Evolutionary conservation across 495 filamentous ascomycete species (phyloP).

Genomic region (Trichoderma orchidacearum): DNA sequence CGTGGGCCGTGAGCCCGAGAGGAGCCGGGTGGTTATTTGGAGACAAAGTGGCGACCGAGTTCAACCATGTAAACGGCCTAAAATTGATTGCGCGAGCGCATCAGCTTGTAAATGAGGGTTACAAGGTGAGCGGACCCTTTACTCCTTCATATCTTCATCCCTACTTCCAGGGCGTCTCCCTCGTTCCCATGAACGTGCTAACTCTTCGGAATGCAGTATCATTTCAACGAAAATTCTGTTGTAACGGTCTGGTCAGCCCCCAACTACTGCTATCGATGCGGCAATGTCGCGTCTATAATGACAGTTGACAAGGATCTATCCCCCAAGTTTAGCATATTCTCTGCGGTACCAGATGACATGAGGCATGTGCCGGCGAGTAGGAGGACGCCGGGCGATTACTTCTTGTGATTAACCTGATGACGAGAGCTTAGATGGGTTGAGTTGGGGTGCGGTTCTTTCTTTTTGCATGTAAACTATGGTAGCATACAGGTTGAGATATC

Average conservation of each 20-base stretch:
- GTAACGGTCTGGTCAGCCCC: slow-evolving; percentile 97
- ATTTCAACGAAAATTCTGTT: slow-evolving; percentile 85
- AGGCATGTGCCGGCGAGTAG: slow-evolving; percentile 73
- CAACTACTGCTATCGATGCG: slow-evolving; percentile 97
- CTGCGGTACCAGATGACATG: slow-evolving; percentile 82
- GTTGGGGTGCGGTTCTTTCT: background rate
- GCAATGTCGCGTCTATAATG: slow-evolving; percentile 95
- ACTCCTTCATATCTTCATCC: background rate
- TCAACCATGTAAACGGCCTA: slow-evolving; percentile 97
- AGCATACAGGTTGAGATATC: slow-evolving; percentile 1
- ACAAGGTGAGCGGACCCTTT: slow-evolving; percentile 49
- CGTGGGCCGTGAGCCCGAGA: slow-evolving; percentile 89
- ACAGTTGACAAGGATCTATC: slow-evolving; percentile 73
- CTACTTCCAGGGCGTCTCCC: too few species aligned
- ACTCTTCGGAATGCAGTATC: slow-evolving; percentile 42
- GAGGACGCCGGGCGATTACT: slow-evolving; percentile 82
- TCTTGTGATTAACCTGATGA: slow-evolving; percentile 45
- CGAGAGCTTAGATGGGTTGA: background rate
- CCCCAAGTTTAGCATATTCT: slow-evolving; percentile 88
- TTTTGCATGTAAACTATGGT: slow-evolving; percentile 3
- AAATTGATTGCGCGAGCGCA: slow-evolving; percentile 89
- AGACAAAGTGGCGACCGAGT: slow-evolving; percentile 94
- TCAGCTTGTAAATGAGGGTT: slow-evolving; percentile 95
- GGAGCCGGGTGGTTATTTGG: slow-evolving; percentile 97
- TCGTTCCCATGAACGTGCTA: slow-evolving; percentile 3